phyloP scores from a whole-genome alignment of 139 green algal genomes.

The Chlamydomonas eustigma region DNA sequence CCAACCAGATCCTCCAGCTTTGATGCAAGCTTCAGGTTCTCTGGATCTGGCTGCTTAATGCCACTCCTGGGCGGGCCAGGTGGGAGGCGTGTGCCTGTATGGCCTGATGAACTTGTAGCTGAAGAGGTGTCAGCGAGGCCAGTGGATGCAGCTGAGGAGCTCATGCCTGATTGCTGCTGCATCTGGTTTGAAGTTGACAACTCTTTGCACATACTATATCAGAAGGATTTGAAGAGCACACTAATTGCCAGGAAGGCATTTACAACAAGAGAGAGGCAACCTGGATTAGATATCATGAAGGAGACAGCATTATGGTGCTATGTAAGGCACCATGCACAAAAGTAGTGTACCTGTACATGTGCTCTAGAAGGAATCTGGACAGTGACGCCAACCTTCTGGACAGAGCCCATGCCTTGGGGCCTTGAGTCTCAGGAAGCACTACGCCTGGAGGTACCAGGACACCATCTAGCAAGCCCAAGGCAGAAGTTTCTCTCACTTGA shows the following conservation, averaged over 20 bases:
- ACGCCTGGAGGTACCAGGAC: not conserved
- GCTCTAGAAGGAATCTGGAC: constrained; percentile 83
- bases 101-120: not conserved
- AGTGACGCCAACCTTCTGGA: constrained; percentile 66
- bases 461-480: constrained; percentile 16
- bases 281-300: no score
- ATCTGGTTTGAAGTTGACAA: no score
- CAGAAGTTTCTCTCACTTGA: constrained; percentile 10
- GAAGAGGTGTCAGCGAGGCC: not conserved
- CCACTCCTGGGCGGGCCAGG: not conserved
- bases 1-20: constrained; percentile 36
- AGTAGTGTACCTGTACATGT: constrained; percentile 65
- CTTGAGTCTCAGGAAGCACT: not conserved
- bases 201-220: no score
- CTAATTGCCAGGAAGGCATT: no score
- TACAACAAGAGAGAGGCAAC: no score
- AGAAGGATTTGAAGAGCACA: no score
- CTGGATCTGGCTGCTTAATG: not conserved
- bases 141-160: not conserved
- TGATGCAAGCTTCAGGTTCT: not conserved
- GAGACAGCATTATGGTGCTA: no score
- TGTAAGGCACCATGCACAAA: no score
- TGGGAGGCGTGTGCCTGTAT: not conserved
- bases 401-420: constrained; percentile 36
- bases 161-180: not conserved